These are phyloP conservation scores for Discostella stelligera DNA, from an alignment of 352 stramenopile genomes.

Conservation along the genomic window DNA sequence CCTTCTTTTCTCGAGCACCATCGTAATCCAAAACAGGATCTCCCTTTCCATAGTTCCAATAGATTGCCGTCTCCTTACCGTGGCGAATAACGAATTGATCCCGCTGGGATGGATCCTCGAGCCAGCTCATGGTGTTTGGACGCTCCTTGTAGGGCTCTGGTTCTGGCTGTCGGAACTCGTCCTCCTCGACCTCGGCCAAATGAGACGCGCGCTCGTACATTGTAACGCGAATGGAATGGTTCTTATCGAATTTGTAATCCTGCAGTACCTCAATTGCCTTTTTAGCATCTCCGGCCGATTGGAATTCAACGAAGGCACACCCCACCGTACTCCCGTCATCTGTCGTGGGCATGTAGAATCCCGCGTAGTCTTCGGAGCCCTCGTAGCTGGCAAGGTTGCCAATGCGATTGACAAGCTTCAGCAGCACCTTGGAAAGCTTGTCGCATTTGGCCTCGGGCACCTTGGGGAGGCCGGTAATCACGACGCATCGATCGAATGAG, in stretches of 20 bases:
- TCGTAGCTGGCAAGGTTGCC: constrained; percentile 58
- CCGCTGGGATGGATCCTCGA: constrained; percentile 88
- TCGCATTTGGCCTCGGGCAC: constrained; percentile 81
- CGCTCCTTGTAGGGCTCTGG: constrained; percentile 88
- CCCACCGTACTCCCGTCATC: constrained; percentile 73
- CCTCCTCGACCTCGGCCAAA: constrained; percentile 70
- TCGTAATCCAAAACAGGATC: constrained; percentile 91
- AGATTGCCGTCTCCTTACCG: constrained; percentile 94
- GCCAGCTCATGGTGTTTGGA: constrained; percentile 91
- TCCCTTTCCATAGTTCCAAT: constrained; percentile 88
- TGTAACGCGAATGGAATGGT: constrained; percentile 92
- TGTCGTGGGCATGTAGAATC: constrained; percentile 82
- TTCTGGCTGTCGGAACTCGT: constrained; percentile 81
- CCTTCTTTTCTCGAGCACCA: constrained; percentile 92
- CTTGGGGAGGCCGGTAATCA: constrained; percentile 85
- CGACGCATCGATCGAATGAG: constrained; percentile 80
- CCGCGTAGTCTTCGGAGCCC: constrained; percentile 51
- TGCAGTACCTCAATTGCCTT: constrained; percentile 79
- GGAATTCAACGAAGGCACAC: constrained; percentile 85
- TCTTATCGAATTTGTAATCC: constrained; percentile 91
- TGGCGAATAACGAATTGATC: constrained; percentile 95
- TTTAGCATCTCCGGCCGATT: constrained; percentile 76
- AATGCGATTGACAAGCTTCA: constrained; percentile 81
- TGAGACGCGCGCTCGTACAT: constrained; percentile 85
- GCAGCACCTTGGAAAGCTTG: constrained; percentile 82